Evolutionary conservation across 805 yeast species (phyloP).

Genomic region (Yamadazyma laniorum): DNA sequence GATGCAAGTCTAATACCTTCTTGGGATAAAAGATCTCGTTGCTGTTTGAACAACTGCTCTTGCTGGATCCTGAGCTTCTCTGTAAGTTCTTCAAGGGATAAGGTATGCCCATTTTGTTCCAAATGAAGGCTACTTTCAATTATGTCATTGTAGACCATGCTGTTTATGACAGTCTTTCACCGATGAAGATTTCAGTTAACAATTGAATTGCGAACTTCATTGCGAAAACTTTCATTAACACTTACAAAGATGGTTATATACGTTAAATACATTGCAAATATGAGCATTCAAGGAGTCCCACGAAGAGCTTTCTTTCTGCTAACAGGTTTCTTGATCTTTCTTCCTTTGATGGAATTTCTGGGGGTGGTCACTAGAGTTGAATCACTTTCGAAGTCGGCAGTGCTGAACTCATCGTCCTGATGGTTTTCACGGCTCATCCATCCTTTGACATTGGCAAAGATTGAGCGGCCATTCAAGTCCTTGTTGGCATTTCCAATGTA

Average conservation of each 20-base stretch:
- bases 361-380: constrained; percentile 11
- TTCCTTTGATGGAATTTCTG: constrained; percentile 7
- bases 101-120: neutral
- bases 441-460: constrained; percentile 41
- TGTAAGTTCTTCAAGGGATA: constrained; percentile 1
- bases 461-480: constrained; percentile 34
- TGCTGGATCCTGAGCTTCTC: constrained; percentile 29
- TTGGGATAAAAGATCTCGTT: constrained; percentile 21
- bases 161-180: no score
- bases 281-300: no score
- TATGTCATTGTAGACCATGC: constrained; percentile 4
- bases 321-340: constrained; percentile 16
- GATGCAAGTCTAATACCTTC: constrained; percentile 9
- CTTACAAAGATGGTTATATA: no score
- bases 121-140: constrained; percentile 2
- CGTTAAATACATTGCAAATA: no score
- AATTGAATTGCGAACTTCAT: no score
- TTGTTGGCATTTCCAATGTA: constrained; percentile 56
- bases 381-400: constrained; percentile 15
- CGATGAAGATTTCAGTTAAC: no score
- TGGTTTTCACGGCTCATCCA: constrained; percentile 40
- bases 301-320: constrained; percentile 14
- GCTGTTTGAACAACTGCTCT: constrained; percentile 28
- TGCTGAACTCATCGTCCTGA: constrained; percentile 27
- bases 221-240: neutral